These are phyloP conservation scores for Taphrina flavorubra DNA, from an alignment of 1,139 yeast genomes.

Conservation along the genomic window DNA sequence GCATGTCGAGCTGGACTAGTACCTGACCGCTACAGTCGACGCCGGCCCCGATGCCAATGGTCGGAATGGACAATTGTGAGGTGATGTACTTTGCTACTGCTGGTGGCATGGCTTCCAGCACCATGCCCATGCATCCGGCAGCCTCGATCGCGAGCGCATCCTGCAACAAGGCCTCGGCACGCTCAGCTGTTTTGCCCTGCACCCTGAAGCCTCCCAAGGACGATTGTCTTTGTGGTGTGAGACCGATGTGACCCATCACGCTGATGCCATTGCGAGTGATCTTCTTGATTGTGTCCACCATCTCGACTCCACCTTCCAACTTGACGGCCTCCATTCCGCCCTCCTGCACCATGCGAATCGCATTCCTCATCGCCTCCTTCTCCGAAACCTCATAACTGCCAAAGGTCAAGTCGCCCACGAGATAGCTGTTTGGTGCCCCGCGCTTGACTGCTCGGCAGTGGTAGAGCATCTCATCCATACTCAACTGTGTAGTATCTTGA, in stretches of 20 bases:
- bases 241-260: slow-evolving; percentile 88
- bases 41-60: slow-evolving; percentile 97
- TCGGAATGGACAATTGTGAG: slow-evolving; percentile 66
- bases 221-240: slow-evolving; percentile 86
- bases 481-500: slow-evolving; percentile 50
- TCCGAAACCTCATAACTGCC: slow-evolving; percentile 77
- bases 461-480: slow-evolving; percentile 64
- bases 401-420: slow-evolving; percentile 89
- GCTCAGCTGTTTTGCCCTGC: slow-evolving; percentile 68
- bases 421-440: slow-evolving; percentile 64
- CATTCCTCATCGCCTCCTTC: slow-evolving; percentile 68
- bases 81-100: slow-evolving; percentile 73
- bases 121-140: slow-evolving; percentile 77
- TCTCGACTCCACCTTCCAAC: slow-evolving; percentile 79
- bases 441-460: slow-evolving; percentile 78
- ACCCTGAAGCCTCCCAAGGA: slow-evolving; percentile 84
- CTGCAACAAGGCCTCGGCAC: slow-evolving; percentile 61
- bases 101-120: slow-evolving; percentile 86
- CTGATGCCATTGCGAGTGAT: slow-evolving; percentile 77
- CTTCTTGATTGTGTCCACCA: slow-evolving; percentile 58
- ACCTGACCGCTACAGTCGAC: slow-evolving; percentile 85
- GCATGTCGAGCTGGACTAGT: slow-evolving; percentile 79
- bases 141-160: slow-evolving; percentile 74
- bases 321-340: slow-evolving; percentile 77
- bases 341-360: slow-evolving; percentile 65